Percentiles rank a stretch among this genome's conserved stretches.
phyloP scores from a whole-genome alignment of 2,329 filamentous ascomycete genomes.

The Blastomyces parvus region DNA sequence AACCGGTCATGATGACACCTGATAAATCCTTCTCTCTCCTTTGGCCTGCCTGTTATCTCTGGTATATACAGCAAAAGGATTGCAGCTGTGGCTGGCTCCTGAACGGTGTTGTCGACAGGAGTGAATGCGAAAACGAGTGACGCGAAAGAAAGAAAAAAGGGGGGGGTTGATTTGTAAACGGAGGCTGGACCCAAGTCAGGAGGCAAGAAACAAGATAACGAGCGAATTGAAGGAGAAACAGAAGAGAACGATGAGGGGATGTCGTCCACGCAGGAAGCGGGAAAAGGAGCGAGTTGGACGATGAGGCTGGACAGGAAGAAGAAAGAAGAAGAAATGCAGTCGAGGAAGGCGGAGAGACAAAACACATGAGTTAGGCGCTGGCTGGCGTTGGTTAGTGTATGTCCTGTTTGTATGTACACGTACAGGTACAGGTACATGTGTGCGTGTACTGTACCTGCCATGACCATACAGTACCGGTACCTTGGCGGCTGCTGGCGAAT shows the following conservation, averaged over 20 bases:
- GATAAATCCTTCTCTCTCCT: background rate
- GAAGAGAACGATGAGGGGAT: conserved; percentile 9
- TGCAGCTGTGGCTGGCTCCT: background rate
- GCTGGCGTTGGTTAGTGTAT: background rate
- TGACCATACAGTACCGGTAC: too few species aligned
- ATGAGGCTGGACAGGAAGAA: conserved; percentile 12
- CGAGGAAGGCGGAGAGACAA: conserved; percentile 12
- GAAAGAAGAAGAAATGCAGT: conserved; percentile 16
- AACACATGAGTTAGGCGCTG: too few species aligned
- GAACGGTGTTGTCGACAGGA: conserved; percentile 5
- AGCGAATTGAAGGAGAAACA: conserved; percentile 8
- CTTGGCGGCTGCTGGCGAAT: background rate
- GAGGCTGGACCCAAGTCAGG: conserved; percentile 15
- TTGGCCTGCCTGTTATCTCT: background rate
- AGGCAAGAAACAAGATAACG: conserved; percentile 14
- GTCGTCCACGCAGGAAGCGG: conserved; percentile 7
- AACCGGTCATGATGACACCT: background rate
- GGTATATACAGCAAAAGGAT: background rate
- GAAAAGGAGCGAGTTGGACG: conserved; percentile 5
- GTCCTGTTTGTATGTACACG: background rate
- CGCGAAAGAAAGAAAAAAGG: conserved; percentile 8
- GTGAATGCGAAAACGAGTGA: conserved; percentile 9
- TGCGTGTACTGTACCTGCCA: too few species aligned
- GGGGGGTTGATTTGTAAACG: conserved; percentile 8
- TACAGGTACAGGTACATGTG: background rate